Evolutionary conservation across 331 rosid genomes (phyloP).

Genomic region (Malus hybrid): DNA sequence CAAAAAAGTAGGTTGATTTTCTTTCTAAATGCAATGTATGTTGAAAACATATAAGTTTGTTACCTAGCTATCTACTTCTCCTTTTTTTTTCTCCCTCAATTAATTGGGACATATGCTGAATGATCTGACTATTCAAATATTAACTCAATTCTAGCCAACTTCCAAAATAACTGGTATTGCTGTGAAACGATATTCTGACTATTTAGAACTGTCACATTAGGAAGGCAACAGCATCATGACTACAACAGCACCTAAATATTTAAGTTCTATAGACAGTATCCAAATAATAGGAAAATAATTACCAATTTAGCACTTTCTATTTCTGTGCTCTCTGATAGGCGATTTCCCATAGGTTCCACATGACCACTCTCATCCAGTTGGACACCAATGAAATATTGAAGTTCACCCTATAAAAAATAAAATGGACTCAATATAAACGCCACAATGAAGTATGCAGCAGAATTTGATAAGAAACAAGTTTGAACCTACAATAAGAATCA

Average conservation of each 20-base stretch:
- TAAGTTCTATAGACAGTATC: background rate
- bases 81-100: background rate
- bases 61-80: background rate
- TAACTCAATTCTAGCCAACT: background rate
- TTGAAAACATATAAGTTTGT: background rate
- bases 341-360: slow-evolving; percentile 57
- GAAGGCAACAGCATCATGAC: background rate
- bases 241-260: background rate
- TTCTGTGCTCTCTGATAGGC: slow-evolving; percentile 60
- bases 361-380: slow-evolving; percentile 93
- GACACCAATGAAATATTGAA: slow-evolving; percentile 94
- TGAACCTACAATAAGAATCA: slow-evolving; percentile 5
- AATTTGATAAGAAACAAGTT: background rate
- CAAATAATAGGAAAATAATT: slow-evolving; percentile 3
- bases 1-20: background rate
- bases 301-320: slow-evolving; percentile 64
- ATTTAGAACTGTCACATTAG: background rate
- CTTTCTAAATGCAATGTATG: background rate
- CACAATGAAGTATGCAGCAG: background rate
- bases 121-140: background rate
- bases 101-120: background rate
- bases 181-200: background rate
- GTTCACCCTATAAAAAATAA: slow-evolving; percentile 63
- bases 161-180: background rate
- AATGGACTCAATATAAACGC: slow-evolving; percentile 10